Percentiles rank a stretch among this genome's conserved stretches.
phyloP scores from a whole-genome alignment of 2,329 filamentous ascomycete species.

The Penicillium brasilianum region DNA sequence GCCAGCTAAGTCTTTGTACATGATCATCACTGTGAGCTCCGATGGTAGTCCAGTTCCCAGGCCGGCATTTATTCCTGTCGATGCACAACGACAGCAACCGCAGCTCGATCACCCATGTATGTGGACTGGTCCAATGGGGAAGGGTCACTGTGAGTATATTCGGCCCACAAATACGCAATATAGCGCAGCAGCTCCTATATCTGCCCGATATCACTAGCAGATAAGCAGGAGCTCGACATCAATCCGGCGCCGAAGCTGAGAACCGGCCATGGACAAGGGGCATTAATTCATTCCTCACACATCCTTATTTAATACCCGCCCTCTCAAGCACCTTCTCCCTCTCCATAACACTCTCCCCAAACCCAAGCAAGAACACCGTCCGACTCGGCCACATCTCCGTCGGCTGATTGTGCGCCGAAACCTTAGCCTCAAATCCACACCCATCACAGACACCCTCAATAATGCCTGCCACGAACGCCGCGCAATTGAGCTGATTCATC shows the following conservation, averaged over 20 bases:
- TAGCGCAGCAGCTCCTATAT: background rate
- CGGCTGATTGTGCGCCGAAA: constrained; percentile 80
- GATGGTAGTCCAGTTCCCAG: background rate
- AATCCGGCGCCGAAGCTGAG: background rate
- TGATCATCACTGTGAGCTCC: constrained; percentile 1
- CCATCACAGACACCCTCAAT: constrained; percentile 96
- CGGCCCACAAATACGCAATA: background rate
- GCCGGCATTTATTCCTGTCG: background rate
- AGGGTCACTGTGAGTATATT: background rate
- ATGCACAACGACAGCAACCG: background rate
- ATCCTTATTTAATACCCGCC: constrained; percentile 52
- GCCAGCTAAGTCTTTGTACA: constrained; percentile 18
- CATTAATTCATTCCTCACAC: background rate
- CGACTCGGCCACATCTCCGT: constrained; percentile 92
- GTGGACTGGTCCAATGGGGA: background rate
- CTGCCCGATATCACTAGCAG: background rate
- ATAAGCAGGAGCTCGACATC: background rate
- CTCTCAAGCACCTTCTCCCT: constrained; percentile 81
- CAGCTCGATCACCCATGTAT: background rate
- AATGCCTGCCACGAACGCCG: constrained; percentile 91
- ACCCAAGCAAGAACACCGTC: constrained; percentile 95
- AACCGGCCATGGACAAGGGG: background rate
- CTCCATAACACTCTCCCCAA: constrained; percentile 88
- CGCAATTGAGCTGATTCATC: constrained; percentile 96
- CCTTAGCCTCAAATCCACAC: constrained; percentile 83